A percentile compares a stretch with the other conserved stretches of the same genome.
phyloP scores from a whole-genome alignment of 768 basidiomycete genomes.

The Galerina sulciceps region DNA sequence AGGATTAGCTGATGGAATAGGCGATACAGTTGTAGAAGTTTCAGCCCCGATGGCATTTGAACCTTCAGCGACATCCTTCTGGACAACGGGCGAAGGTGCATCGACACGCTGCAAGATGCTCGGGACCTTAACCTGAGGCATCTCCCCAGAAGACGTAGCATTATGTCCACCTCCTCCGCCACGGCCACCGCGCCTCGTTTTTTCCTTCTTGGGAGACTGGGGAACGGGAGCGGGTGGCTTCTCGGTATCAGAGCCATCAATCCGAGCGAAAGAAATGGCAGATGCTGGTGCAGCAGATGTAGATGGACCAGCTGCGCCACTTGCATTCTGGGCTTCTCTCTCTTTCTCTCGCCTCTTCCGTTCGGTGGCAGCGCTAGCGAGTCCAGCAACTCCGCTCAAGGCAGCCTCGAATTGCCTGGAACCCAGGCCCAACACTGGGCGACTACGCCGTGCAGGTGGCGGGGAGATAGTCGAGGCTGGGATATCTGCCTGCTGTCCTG shows the following conservation, averaged over 20 bases:
- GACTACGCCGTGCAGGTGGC: constrained; percentile 42
- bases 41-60: not conserved
- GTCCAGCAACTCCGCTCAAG: constrained; percentile 63
- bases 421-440: constrained; percentile 66
- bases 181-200: constrained; percentile 22
- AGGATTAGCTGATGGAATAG: not conserved
- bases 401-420: constrained; percentile 78
- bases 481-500: constrained; percentile 6
- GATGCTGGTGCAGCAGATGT: constrained; percentile 6
- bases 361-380: constrained; percentile 33
- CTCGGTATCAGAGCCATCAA: constrained; percentile 18
- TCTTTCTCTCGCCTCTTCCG: constrained; percentile 31
- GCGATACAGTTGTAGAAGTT: not conserved
- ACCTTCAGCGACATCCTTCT: not conserved
- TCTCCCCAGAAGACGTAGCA: constrained; percentile 8
- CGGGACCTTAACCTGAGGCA: constrained; percentile 27
- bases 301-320: not conserved
- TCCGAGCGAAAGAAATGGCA: constrained; percentile 10
- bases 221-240: constrained; percentile 14
- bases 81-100: constrained; percentile 11
- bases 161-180: constrained; percentile 8
- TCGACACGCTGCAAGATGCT: constrained; percentile 36
- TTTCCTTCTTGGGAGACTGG: constrained; percentile 25
- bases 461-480: constrained; percentile 18
- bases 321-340: constrained; percentile 25